Percentiles rank a stretch among this genome's conserved stretches.
These are phyloP conservation scores for Phragmites australis DNA, from an alignment of 176 grass and related monocot species.

Conservation along the genomic window DNA sequence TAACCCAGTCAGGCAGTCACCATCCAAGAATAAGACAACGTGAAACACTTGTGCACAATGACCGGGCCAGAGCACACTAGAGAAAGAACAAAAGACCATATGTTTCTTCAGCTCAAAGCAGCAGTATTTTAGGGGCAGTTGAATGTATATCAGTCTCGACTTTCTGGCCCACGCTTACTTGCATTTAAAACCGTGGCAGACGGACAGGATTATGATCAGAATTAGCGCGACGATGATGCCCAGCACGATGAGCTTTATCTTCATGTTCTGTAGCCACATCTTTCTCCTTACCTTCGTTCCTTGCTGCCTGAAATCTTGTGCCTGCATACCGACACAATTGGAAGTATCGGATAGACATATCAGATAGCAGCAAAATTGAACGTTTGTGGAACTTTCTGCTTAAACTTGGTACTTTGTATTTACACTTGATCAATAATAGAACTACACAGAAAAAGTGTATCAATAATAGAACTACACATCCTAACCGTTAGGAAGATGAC, in stretches of 20 bases:
- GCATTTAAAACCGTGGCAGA: conserved; percentile 92
- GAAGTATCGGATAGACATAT: neutral
- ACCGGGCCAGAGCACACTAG: conserved; percentile 25
- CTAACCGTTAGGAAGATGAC: neutral
- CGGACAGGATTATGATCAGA: conserved; percentile 82
- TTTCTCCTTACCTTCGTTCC: conserved; percentile 78
- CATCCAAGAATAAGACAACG: conserved; percentile 8
- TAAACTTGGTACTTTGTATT: neutral
- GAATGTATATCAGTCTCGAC: conserved; percentile 20
- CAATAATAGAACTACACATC: neutral
- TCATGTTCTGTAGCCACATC: conserved; percentile 99
- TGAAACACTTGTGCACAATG: neutral
- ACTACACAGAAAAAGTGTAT: neutral
- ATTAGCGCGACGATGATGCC: conserved; percentile 84
- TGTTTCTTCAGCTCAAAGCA: conserved; percentile 12
- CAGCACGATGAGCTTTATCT: conserved; percentile 89
- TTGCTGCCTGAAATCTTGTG: conserved; percentile 86
- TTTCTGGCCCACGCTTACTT: conserved; percentile 11
- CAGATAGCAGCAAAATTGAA: neutral
- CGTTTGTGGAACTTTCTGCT: neutral
- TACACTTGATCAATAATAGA: neutral
- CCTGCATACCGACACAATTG: conserved; percentile 39
- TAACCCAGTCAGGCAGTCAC: conserved; percentile 6
- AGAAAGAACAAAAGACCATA: conserved; percentile 12
- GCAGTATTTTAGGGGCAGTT: conserved; percentile 38